Evolutionary conservation across 2,329 filamentous ascomycete species (phyloP), one percentile per base, ranked within the genome.

Genomic region (Knoxdaviesia proteae): DNA sequence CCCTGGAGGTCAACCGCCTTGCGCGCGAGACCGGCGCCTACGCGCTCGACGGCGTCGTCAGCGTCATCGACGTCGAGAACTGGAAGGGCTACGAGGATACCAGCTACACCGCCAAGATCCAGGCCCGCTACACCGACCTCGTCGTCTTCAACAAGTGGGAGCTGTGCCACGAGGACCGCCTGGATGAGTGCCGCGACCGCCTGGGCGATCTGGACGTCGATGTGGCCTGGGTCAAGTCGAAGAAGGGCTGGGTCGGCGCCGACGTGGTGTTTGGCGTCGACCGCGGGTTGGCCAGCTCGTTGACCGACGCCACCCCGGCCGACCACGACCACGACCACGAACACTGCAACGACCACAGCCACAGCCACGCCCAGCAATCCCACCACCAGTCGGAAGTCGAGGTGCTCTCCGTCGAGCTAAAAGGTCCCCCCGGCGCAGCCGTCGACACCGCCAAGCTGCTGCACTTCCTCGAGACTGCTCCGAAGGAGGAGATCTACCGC

Each of bases 131-230:
- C 57, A 94, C 87, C 7, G 87, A 94, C 59, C 57, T 94, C 47
- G 79, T 94, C 47, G 75, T 94, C 10, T 79, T 93, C 52, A 94
- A 94, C 58, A 94, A 94, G 62, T 93, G 84, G 82, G 87, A 94
- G 61, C 53, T 58, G 5, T 79, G 79, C 7, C 68, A 70, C 42
- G 84, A 93, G 63, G 62, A 77, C 46, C 66, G 75, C 41, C 77
- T 88, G 46, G 86, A 93, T 52, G 67, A 80, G 37, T 83, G 80
- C 46, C 59, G 88, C 41, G 86, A 94, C 55, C 67, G 80, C 8
- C 66, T 93, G 6, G 79, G 83, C 1, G 84, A 88, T 54, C 59
- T 93, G 48, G 84, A 90, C 50, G 68, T 90, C 4, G 78, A 90
- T 36, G 69, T 77, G 31, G 79, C 86, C 7, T 83, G 80, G 65